phyloP scores from a whole-genome alignment of 1,284 basidiomycete genomes.

The Rhodotorula glutinis region DNA sequence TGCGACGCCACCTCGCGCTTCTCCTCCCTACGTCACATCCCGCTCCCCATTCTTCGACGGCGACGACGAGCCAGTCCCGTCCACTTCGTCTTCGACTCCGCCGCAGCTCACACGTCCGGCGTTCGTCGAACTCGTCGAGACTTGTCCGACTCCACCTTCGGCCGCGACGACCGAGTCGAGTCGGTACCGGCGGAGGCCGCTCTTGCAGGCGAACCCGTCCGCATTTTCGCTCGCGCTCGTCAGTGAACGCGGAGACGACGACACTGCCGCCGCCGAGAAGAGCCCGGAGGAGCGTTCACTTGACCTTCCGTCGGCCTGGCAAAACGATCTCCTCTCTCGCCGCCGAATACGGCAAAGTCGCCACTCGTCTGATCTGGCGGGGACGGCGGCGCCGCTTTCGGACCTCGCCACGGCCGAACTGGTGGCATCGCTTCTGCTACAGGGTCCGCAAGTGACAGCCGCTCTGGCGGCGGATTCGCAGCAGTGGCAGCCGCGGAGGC shows the following conservation, averaged over 20 bases:
- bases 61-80: not conserved
- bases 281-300: too few species aligned
- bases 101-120: not conserved
- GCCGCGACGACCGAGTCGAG: not conserved
- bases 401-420: not conserved
- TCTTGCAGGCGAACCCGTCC: not conserved
- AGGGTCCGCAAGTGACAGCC: not conserved
- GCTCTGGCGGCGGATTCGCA: not conserved
- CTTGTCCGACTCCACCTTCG: constrained; percentile 20
- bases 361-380: too few species aligned
- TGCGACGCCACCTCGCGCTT: too few species aligned
- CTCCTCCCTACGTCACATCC: not conserved
- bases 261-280: too few species aligned
- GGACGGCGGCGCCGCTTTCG: too few species aligned
- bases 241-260: too few species aligned
- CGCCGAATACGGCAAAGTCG: too few species aligned
- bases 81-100: constrained; percentile 8
- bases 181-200: not conserved
- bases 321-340: too few species aligned
- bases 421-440: not conserved
- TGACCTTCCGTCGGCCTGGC: too few species aligned
- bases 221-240: too few species aligned
- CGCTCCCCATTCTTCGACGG: not conserved
- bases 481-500: too few species aligned
- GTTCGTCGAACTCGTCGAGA: constrained; percentile 23